phyloP scores from a whole-genome alignment of 2,329 filamentous ascomycete genomes.

The Calonectria pseudoturangicola region DNA sequence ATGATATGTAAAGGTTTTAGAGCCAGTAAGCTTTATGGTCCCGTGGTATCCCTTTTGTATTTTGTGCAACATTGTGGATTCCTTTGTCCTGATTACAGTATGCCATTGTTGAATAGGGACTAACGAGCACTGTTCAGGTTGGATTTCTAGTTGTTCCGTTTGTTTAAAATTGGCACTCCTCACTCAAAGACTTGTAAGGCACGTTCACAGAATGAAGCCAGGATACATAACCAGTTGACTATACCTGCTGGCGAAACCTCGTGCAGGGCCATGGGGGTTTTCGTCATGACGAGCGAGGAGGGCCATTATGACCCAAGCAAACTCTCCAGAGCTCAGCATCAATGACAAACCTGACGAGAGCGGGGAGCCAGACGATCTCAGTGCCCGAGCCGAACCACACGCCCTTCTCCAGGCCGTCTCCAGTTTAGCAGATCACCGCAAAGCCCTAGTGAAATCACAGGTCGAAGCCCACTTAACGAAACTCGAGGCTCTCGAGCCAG shows the following conservation, averaged over 20 bases:
- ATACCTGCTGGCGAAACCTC: too few relatives aligned
- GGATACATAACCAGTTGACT: not conserved
- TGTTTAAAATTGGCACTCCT: not conserved
- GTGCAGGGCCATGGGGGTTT: not conserved
- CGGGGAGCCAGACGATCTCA: not conserved
- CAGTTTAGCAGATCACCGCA: conserved; percentile 15
- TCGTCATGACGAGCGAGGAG: not conserved
- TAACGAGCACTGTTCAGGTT: not conserved
- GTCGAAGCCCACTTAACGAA: not conserved
- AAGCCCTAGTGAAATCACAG: not conserved
- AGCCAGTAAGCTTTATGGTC: not conserved
- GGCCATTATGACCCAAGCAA: not conserved
- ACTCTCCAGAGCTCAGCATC: not conserved
- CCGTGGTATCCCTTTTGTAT: not conserved
- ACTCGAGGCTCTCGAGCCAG: not conserved
- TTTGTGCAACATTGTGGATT: not conserved
- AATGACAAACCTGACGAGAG: too few relatives aligned
- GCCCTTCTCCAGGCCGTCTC: conserved; percentile 9
- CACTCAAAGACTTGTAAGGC: not conserved
- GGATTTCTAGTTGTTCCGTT: not conserved
- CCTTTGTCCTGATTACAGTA: not conserved
- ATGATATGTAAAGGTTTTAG: conserved; percentile 34
- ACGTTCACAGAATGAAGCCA: too few relatives aligned
- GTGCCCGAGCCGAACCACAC: not conserved
- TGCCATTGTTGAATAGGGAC: too few relatives aligned